Base-by-base conservation (phyloP, 345 rosid genomes). In the Salix purpurea region DNA sequence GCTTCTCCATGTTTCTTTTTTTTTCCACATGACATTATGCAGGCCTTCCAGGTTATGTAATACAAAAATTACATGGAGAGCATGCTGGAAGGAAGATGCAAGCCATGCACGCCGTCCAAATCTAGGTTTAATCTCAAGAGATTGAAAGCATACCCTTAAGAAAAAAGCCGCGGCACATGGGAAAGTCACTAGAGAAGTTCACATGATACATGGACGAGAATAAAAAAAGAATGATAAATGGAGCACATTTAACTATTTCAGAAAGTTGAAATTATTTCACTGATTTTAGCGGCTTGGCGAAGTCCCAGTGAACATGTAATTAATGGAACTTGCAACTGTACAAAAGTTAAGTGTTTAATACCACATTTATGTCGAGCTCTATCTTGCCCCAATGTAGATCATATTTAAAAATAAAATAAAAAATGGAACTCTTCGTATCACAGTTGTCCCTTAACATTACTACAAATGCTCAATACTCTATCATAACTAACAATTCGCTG, bases 351-450 rank as follows among this genome's bases (percentile, higher is more conserved):
- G 48, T 12, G 48, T 44, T 44, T 44, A 11, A 44, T 44, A 12
- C 48, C 16, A 44, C 48, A 26, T 13, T 64, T 64, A 64, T 64
- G 34, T 64, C 4, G 28, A 64, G 15, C 16, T 12, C 16, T 12
- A 64, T 64, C 7, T 9, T 14, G 36, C 67, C 18, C 32, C 37
- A 64, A 2, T 32, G 37, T 12, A 65, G 37, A 16, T 42, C 40
- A 32, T 32, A 32, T 30, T 34, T 39, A 26, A 26, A 26, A 26
- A 26, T 1, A 26, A 26, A 26, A 26, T 7, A 7, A 62, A n/a
- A 69, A 69, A n/a, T 24, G 36, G 72, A 69, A 69, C 36, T 26
- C 72, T 69, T 69, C 30, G 26, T 14, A 69, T 24, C n/a, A 69
- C 13, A 42, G 32, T 70, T 69, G 28, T 44, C 56, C 26, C 36